Evolutionary conservation across 192 early-diverging fungal species (phyloP).

Genomic region (Thamnidium elegans): DNA sequence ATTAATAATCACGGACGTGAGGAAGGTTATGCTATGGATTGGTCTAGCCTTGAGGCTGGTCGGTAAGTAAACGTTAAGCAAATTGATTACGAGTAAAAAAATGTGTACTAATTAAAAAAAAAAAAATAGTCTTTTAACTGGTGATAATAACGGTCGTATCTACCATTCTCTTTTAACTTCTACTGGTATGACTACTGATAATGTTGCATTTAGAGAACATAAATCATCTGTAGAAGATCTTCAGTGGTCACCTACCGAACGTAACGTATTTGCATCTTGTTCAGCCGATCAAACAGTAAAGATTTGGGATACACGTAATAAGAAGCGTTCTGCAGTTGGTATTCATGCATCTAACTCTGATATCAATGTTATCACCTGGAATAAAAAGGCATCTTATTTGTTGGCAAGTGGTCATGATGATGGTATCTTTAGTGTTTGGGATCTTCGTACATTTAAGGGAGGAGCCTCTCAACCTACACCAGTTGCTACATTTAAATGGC

Average conservation of each 20-base stretch:
- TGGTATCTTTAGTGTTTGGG: constrained; percentile 95
- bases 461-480: constrained; percentile 51
- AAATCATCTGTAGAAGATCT: constrained; percentile 88
- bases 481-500: constrained; percentile 94
- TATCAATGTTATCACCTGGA: constrained; percentile 98
- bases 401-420: constrained; percentile 92
- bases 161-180: constrained; percentile 74
- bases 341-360: constrained; percentile 83
- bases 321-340: constrained; percentile 71
- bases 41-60: constrained; percentile 68
- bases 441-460: constrained; percentile 66
- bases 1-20: constrained; percentile 76
- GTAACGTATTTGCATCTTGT: constrained; percentile 88
- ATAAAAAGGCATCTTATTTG: constrained; percentile 78
- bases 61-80: constrained; percentile 25
- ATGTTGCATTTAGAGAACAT: constrained; percentile 79
- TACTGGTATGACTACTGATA: constrained; percentile 69
- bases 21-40: constrained; percentile 97
- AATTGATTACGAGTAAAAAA: neutral
- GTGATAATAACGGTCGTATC: constrained; percentile 78
- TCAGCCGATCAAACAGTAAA: constrained; percentile 89
- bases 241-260: constrained; percentile 94
- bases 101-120: neutral
- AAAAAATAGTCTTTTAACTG: constrained; percentile 69
- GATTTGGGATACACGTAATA: constrained; percentile 91